phyloP scores from a whole-genome alignment of 192 early-diverging fungal genomes.

The Lobosporangium transversale region DNA sequence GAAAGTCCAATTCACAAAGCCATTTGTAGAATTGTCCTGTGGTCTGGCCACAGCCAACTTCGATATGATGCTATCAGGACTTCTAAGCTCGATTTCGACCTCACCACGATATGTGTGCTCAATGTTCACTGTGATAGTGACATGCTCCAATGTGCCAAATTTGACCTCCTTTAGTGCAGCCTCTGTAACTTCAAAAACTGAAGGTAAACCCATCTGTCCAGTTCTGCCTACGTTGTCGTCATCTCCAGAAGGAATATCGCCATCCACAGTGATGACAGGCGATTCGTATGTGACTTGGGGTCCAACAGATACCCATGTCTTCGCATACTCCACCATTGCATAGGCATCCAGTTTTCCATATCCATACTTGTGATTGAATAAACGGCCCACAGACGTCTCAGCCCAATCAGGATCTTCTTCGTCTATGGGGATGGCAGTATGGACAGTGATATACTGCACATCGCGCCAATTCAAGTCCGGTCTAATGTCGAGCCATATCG shows the following conservation, averaged over 20 bases:
- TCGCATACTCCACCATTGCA: slow-evolving; percentile 78
- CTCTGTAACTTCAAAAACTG: slow-evolving; percentile 56
- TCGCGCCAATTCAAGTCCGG: slow-evolving; percentile 94
- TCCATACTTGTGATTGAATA: slow-evolving; percentile 91
- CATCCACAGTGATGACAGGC: slow-evolving; percentile 53
- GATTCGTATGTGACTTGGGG: slow-evolving; percentile 67
- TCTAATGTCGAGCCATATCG: slow-evolving; percentile 49
- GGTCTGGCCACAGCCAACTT: slow-evolving; percentile 72
- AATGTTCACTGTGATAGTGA: slow-evolving; percentile 85
- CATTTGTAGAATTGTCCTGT: slow-evolving; percentile 68
- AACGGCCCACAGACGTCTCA: slow-evolving; percentile 68
- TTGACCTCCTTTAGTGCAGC: slow-evolving; percentile 62
- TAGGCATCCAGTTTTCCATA: slow-evolving; percentile 90
- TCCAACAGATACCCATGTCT: slow-evolving; percentile 68
- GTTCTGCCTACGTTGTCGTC: slow-evolving; percentile 34
- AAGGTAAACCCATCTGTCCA: slow-evolving; percentile 46
- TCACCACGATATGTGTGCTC: slow-evolving; percentile 81
- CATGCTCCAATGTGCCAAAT: slow-evolving; percentile 79
- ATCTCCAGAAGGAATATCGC: slow-evolving; percentile 63
- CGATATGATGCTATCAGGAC: slow-evolving; percentile 72
- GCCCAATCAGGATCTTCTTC: slow-evolving; percentile 76
- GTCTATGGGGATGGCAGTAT: slow-evolving; percentile 77
- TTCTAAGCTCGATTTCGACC: slow-evolving; percentile 76
- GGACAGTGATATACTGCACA: slow-evolving; percentile 83
- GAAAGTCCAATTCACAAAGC: slow-evolving; percentile 88